Percentiles rank a stretch among this genome's conserved stretches.
Evolutionary conservation across 2,329 filamentous ascomycete species (phyloP).

Genomic region (Neophaeococcomyces aloes): DNA sequence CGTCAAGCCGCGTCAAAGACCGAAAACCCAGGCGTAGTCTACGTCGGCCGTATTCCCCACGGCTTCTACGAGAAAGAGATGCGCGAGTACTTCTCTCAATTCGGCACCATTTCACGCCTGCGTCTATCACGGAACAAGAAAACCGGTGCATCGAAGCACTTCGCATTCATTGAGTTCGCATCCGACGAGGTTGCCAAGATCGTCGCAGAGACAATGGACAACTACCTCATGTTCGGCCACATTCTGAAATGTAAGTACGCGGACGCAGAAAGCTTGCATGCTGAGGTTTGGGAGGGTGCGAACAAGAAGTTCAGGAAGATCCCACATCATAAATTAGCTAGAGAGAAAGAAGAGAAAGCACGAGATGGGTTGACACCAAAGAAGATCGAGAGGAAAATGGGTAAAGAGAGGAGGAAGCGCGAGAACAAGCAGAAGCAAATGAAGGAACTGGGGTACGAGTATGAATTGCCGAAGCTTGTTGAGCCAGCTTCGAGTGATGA

Average conservation of each 20-base stretch:
- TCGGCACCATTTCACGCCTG: slow-evolving; percentile 67
- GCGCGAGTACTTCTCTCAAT: slow-evolving; percentile 86
- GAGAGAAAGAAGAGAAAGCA: slow-evolving; percentile 61
- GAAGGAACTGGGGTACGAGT: slow-evolving; percentile 74
- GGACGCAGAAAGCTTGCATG: slow-evolving; percentile 64
- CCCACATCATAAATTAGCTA: slow-evolving; percentile 79
- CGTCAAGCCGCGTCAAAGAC: slow-evolving; percentile 41
- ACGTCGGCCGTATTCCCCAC: slow-evolving; percentile 79
- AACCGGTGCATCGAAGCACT: slow-evolving; percentile 86
- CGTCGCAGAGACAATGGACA: slow-evolving; percentile 92
- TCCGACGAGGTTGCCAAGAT: slow-evolving; percentile 73
- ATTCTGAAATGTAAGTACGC: slow-evolving; percentile 80
- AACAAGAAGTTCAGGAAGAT: slow-evolving; percentile 81
- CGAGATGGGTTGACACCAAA: slow-evolving; percentile 47
- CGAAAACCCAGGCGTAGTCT: slow-evolving; percentile 61
- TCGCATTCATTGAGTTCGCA: slow-evolving; percentile 83
- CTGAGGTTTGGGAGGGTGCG: slow-evolving; percentile 77
- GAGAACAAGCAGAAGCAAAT: slow-evolving; percentile 61
- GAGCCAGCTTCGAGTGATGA: slow-evolving; percentile 3
- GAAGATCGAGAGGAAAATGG: slow-evolving; percentile 66
- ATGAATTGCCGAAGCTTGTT: slow-evolving; percentile 45
- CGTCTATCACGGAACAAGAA: slow-evolving; percentile 84
- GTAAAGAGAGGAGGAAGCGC: slow-evolving; percentile 61
- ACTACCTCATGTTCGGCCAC: slow-evolving; percentile 90
- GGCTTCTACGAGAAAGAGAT: slow-evolving; percentile 98